These are phyloP conservation scores for Chaetomium sp. DNA, from an alignment of 2,329 filamentous ascomycete species.

Conservation along the genomic window DNA sequence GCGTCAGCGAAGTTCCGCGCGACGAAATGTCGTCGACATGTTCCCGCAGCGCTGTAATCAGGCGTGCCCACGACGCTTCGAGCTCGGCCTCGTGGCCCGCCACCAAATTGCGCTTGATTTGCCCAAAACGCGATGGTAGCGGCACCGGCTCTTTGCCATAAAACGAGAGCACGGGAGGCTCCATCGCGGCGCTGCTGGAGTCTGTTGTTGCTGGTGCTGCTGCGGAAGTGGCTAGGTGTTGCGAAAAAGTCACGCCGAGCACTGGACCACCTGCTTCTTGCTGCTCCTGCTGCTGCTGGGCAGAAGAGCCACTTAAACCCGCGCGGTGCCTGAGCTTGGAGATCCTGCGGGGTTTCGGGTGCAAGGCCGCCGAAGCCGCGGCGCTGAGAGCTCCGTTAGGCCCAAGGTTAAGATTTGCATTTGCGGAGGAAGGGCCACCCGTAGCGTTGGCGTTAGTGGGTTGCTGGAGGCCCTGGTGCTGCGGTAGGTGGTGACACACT, in stretches of 20 bases:
- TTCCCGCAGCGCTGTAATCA: constrained; percentile 44
- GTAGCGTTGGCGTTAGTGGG: not conserved
- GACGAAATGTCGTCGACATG: constrained; percentile 48
- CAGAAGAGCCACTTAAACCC: constrained; percentile 19
- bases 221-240: not conserved
- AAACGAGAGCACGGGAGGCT: constrained; percentile 48
- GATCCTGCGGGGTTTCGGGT: constrained; percentile 26
- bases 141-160: constrained; percentile 52
- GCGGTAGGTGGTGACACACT: constrained; percentile 16
- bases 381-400: constrained; percentile 23
- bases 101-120: constrained; percentile 49
- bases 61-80: constrained; percentile 48
- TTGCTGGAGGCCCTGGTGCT: constrained; percentile 11
- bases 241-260: not conserved
- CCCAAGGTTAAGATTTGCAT: constrained; percentile 6
- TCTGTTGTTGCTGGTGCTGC: not conserved
- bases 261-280: not conserved
- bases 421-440: constrained; percentile 10
- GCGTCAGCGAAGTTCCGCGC: constrained; percentile 47
- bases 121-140: constrained; percentile 52
- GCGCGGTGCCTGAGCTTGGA: constrained; percentile 26
- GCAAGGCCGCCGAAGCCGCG: constrained; percentile 14
- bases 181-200: constrained; percentile 29
- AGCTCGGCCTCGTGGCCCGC: constrained; percentile 49
- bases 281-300: not conserved